Percentiles rank a stretch among this genome's conserved stretches.
Evolutionary conservation across 257 asterid species (phyloP).

Genomic region (Solanum piurae): DNA sequence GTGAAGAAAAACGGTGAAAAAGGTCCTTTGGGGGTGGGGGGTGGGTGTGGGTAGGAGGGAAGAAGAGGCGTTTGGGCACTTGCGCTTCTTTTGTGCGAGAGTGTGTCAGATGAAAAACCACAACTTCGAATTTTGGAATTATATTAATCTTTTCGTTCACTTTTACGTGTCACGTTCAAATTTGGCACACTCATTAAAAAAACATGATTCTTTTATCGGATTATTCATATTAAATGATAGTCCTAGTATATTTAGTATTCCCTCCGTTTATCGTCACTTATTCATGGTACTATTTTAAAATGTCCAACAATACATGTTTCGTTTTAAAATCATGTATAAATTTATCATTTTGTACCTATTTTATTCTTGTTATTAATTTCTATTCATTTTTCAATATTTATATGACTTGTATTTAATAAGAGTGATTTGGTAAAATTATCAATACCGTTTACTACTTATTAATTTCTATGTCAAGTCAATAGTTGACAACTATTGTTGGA

Average conservation of each 20-base stretch:
- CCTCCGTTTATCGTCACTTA: too few species aligned
- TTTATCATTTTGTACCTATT: background rate
- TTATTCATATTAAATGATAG: background rate
- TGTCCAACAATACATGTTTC: too few species aligned
- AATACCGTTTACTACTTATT: too few species aligned
- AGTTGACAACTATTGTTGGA: background rate
- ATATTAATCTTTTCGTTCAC: rapidly evolving
- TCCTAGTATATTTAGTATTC: too few species aligned
- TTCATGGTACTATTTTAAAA: too few species aligned
- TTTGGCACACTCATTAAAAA: background rate
- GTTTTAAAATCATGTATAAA: too few species aligned
- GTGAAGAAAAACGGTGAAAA: background rate
- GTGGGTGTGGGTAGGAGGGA: background rate
- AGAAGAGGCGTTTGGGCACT: background rate
- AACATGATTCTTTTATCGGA: rapidly evolving
- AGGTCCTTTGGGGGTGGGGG: background rate
- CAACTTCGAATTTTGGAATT: background rate
- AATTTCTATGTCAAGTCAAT: too few species aligned
- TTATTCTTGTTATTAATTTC: too few species aligned
- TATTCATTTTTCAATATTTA: too few species aligned
- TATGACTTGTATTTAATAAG: too few species aligned
- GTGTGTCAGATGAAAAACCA: background rate
- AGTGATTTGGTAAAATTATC: too few species aligned
- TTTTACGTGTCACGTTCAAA: background rate
- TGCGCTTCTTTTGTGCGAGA: background rate